Evolutionary conservation across 345 rosid genomes (phyloP).

Genomic region (Garcia nutans): DNA sequence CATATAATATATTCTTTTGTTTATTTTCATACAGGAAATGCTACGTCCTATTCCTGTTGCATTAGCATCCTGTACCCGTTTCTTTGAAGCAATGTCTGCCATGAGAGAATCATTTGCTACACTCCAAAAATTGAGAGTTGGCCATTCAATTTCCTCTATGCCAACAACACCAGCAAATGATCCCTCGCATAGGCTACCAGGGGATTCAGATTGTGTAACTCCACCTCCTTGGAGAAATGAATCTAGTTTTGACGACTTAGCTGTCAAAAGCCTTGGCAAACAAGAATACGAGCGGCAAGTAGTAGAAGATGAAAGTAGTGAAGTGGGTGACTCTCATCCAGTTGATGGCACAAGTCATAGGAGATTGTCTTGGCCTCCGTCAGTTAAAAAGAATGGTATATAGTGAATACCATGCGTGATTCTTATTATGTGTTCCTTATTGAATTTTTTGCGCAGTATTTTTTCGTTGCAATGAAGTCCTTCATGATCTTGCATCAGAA

Average conservation of each 20-base stretch:
- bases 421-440: background rate
- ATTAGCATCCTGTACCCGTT: conserved; percentile 92
- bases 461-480: background rate
- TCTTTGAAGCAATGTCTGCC: conserved; percentile 98
- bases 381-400: conserved; percentile 41
- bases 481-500: conserved; percentile 1
- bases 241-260: conserved; percentile 63
- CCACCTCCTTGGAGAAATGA: conserved; percentile 74
- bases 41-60: conserved; percentile 98
- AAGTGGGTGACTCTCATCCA: conserved; percentile 36
- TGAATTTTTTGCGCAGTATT: conserved; percentile 3
- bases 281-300: conserved; percentile 42
- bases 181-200: conserved; percentile 34
- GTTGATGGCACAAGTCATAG: conserved; percentile 50
- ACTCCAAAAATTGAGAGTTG: conserved; percentile 82
- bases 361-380: conserved; percentile 92
- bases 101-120: conserved; percentile 97
- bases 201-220: conserved; percentile 58
- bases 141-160: conserved; percentile 53
- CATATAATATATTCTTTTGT: background rate
- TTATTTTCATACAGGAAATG: conserved; percentile 65
- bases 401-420: conserved; percentile 6
- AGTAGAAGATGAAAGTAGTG: conserved; percentile 44
- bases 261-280: conserved; percentile 39
- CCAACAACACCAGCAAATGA: conserved; percentile 56